These are phyloP conservation scores for Rugonectria rugulosa DNA, from an alignment of 2,329 filamentous ascomycete species.

Conservation along the genomic window DNA sequence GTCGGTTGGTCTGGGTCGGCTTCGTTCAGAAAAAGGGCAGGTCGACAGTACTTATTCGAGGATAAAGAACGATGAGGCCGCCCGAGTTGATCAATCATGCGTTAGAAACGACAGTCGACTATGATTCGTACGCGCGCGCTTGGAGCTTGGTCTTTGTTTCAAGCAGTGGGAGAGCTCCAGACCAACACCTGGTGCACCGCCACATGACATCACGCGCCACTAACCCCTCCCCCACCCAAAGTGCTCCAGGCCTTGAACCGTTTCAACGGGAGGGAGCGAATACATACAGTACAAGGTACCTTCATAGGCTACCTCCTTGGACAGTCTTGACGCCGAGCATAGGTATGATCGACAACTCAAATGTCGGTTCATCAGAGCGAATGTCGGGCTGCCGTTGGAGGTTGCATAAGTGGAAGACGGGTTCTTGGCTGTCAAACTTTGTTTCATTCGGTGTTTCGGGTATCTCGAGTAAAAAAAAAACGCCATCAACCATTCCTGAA, in stretches of 20 bases:
- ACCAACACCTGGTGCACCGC: slow-evolving; percentile 37
- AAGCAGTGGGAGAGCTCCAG: slow-evolving; percentile 15
- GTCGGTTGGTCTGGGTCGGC: not conserved
- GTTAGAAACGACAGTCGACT: slow-evolving; percentile 12
- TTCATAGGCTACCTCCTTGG: too few relatives aligned
- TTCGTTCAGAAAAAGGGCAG: not conserved
- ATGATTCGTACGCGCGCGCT: slow-evolving; percentile 33
- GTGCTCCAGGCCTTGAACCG: not conserved
- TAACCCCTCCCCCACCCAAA: slow-evolving; percentile 21
- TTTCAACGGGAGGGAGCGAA: too few relatives aligned
- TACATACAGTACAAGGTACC: too few relatives aligned
- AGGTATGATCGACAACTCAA: slow-evolving; percentile 32
- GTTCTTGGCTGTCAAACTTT: slow-evolving; percentile 2
- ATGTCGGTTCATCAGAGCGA: slow-evolving; percentile 16
- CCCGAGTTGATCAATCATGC: slow-evolving; percentile 19
- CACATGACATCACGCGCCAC: slow-evolving; percentile 36
- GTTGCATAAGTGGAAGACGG: not conserved
- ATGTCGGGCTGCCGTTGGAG: slow-evolving; percentile 15
- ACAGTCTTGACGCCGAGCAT: too few relatives aligned
- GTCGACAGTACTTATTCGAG: slow-evolving; percentile 20
- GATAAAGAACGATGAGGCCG: slow-evolving; percentile 29
- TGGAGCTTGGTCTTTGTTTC: slow-evolving; percentile 35
- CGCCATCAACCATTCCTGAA: not conserved
- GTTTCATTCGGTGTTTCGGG: slow-evolving; percentile 26
- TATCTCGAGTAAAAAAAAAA: slow-evolving; percentile 30